Evolutionary conservation across 345 rosid genomes (phyloP).

Genomic region (Ceriops zippeliana): DNA sequence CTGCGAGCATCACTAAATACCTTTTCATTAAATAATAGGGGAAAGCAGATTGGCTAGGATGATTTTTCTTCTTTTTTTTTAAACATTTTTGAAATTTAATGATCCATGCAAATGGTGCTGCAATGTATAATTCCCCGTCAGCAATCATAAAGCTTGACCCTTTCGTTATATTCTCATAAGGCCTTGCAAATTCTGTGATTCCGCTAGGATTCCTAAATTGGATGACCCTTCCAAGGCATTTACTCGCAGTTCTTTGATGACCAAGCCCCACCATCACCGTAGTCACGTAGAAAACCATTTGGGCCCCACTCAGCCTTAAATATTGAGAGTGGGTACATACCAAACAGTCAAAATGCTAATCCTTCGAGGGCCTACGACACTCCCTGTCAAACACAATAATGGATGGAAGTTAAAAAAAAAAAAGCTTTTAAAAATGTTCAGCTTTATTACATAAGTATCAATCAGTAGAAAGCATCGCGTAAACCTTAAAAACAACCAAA

Average conservation of each 20-base stretch:
- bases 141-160: neutral
- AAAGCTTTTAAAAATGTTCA: neutral
- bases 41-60: too few species aligned
- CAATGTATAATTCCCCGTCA: neutral
- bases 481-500: slow-evolving; percentile 1
- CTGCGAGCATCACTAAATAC: too few species aligned
- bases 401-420: neutral
- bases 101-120: neutral
- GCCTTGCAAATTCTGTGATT: neutral
- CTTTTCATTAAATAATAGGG: too few species aligned
- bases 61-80: too few species aligned
- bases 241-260: neutral
- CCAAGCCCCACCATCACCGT: neutral
- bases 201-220: too few species aligned
- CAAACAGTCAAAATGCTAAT: neutral
- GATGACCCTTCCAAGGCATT: too few species aligned
- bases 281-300: neutral
- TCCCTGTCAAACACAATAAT: neutral
- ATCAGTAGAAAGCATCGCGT: neutral
- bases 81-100: too few species aligned
- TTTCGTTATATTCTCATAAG: neutral
- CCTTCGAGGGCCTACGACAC: too few species aligned
- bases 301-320: neutral
- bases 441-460: neutral
- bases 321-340: neutral